Evolutionary conservation across 2,329 filamentous ascomycete species (phyloP).

Genomic region (Rasamsonia emersonii): DNA sequence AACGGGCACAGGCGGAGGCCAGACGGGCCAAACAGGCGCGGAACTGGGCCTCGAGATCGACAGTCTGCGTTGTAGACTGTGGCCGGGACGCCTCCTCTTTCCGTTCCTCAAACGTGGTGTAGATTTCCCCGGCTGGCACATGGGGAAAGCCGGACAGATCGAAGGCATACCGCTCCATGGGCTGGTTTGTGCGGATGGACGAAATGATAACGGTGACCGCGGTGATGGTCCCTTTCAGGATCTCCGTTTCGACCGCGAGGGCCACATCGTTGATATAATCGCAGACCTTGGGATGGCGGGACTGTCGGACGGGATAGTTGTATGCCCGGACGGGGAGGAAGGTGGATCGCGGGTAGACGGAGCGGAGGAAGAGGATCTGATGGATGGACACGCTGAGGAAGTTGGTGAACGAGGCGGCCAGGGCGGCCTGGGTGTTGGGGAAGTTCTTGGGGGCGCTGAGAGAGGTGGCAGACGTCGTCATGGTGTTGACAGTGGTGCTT

Average conservation of each 20-base stretch:
- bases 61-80: conserved; percentile 21
- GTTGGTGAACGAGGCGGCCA: conserved; percentile 62
- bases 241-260: conserved; percentile 59
- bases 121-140: conserved; percentile 39
- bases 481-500: conserved; percentile 27
- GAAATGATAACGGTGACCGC: conserved; percentile 51
- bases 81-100: conserved; percentile 26
- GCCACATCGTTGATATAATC: conserved; percentile 78
- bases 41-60: conserved; percentile 42
- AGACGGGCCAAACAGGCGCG: conserved; percentile 38
- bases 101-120: conserved; percentile 42
- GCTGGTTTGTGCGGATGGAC: conserved; percentile 40
- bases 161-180: conserved; percentile 53
- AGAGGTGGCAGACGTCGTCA: conserved; percentile 32
- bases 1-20: conserved; percentile 33
- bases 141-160: conserved; percentile 50
- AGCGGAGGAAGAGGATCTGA: conserved; percentile 74
- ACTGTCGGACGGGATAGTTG: conserved; percentile 77
- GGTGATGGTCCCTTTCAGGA: conserved; percentile 52
- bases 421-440: conserved; percentile 45
- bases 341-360: conserved; percentile 66
- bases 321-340: conserved; percentile 75
- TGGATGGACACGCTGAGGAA: conserved; percentile 80
- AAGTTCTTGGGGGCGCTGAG: conserved; percentile 33
- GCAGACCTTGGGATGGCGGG: conserved; percentile 76